Conservation (phyloP, 2,329 filamentous ascomycete genomes). For the Aspergillus sp. region DNA sequence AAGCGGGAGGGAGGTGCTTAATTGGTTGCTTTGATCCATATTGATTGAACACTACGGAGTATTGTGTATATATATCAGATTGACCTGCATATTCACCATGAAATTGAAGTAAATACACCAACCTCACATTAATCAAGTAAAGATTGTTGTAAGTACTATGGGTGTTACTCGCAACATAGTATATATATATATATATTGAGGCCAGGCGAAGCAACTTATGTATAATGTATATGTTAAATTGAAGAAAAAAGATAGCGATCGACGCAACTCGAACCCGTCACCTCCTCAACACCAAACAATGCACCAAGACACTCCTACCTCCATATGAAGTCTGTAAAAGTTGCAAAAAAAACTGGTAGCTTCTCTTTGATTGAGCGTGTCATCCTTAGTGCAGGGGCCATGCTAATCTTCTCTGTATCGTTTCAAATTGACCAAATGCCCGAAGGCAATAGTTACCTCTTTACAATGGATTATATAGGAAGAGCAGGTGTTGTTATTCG, state of each 20-base stretch:
- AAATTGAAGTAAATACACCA: not conserved
- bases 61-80: constrained; percentile 3
- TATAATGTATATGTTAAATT: too few species aligned
- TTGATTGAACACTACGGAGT: not conserved
- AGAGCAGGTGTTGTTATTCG: not conserved
- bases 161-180: too few species aligned
- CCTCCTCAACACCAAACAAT: not conserved
- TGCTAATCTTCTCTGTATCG: constrained; percentile 79
- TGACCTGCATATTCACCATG: not conserved
- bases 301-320: constrained; percentile 11
- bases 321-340: constrained; percentile 19
- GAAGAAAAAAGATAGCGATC: not conserved
- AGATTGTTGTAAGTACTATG: too few species aligned
- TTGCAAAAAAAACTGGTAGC: constrained; percentile 65
- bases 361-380: constrained; percentile 84
- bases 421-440: constrained; percentile 67
- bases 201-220: too few species aligned
- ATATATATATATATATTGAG: too few species aligned
- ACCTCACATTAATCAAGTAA: not conserved
- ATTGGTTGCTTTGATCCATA: not conserved
- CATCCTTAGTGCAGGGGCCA: constrained; percentile 90
- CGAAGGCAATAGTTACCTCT: constrained; percentile 36
- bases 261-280: constrained; percentile 15
- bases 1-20: constrained; percentile 49
- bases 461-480: constrained; percentile 29